Evolutionary conservation across 805 yeast species (phyloP).

Genomic region (Saitoella complicata): DNA sequence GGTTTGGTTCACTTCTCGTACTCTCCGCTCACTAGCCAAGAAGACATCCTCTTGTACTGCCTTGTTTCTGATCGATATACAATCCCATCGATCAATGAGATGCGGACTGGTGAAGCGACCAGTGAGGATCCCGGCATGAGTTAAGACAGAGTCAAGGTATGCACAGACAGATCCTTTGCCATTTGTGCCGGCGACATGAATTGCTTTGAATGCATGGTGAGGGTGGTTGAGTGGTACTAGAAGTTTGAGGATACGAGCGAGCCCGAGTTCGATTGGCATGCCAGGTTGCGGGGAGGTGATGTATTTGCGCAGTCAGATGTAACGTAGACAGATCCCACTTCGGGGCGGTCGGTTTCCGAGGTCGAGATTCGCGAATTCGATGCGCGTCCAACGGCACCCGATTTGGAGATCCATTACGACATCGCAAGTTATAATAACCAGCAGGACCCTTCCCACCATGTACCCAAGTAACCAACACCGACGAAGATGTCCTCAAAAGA

Average conservation of each 20-base stretch:
- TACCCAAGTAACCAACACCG: no score
- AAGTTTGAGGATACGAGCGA: constrained; percentile 33
- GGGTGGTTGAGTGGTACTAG: constrained; percentile 49
- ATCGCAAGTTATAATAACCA: no score
- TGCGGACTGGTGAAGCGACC: constrained; percentile 91
- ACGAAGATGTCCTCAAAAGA: no score
- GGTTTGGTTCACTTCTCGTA: constrained; percentile 26
- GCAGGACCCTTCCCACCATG: no score
- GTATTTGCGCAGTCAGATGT: no score
- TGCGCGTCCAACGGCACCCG: no score
- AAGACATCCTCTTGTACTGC: constrained; percentile 37
- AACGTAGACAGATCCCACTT: no score
- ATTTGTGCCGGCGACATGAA: constrained; percentile 94
- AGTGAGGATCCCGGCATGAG: constrained; percentile 30
- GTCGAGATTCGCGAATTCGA: no score
- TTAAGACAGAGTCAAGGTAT: constrained; percentile 51
- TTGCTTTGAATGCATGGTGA: constrained; percentile 40
- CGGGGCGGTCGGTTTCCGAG: no score
- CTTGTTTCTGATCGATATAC: constrained; percentile 47
- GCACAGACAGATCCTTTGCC: constrained; percentile 93
- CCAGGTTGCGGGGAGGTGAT: no score
- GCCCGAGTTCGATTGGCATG: constrained; percentile 43
- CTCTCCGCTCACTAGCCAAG: constrained; percentile 26
- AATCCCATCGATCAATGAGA: constrained; percentile 54
- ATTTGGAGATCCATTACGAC: no score